Conservation (phyloP, 768 basidiomycete genomes). For the Collybia sp. region DNA sequence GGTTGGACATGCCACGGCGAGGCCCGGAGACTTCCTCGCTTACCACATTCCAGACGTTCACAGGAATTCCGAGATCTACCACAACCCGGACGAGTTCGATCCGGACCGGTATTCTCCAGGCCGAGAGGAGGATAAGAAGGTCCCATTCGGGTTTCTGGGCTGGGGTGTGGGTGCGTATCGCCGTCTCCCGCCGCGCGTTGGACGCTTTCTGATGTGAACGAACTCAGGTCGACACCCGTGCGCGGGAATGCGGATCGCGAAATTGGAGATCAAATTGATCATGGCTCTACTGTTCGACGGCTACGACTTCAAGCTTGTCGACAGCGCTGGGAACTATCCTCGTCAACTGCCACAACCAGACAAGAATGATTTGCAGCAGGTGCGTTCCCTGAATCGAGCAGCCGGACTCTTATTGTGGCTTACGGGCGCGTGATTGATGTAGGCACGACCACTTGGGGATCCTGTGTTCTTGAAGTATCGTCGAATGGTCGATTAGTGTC, state of each 20-base stretch:
- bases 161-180: conserved; percentile 33
- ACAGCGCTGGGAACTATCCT: conserved; percentile 20
- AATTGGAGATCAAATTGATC: conserved; percentile 33
- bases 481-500: too few relatives aligned
- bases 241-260: conserved; percentile 32
- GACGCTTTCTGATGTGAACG: neutral
- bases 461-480: too few relatives aligned
- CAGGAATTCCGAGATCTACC: conserved; percentile 28
- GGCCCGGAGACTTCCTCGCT: conserved; percentile 28
- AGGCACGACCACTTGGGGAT: too few relatives aligned
- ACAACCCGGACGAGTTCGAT: conserved; percentile 28
- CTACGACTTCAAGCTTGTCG: conserved; percentile 30
- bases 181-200: neutral
- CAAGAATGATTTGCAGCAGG: conserved; percentile 27
- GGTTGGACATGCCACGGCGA: conserved; percentile 20
- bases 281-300: conserved; percentile 26
- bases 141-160: conserved; percentile 24
- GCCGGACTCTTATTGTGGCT: too few relatives aligned
- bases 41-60: conserved; percentile 28
- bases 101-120: conserved; percentile 25
- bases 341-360: conserved; percentile 21
- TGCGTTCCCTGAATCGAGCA: too few relatives aligned
- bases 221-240: conserved; percentile 32
- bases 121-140: conserved; percentile 30
- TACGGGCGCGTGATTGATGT: too few relatives aligned